Evolutionary conservation across 192 early-diverging fungal species (phyloP), one percentile per base, ranked within the genome.

Genomic region (Coemansia sp.): DNA sequence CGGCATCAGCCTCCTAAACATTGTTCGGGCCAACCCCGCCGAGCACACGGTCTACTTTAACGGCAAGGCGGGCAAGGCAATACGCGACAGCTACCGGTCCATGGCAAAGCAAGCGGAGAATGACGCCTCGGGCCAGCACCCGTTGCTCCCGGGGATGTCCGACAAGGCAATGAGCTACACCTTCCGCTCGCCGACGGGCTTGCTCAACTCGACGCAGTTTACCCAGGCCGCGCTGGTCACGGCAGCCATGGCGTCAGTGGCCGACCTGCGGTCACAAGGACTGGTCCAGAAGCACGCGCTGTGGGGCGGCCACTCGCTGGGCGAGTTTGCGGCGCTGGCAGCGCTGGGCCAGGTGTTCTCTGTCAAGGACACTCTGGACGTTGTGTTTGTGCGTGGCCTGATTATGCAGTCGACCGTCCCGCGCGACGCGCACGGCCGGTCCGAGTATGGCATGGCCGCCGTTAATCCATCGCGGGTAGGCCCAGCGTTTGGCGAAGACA

Each of bases 381-480:
- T 92, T 37, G 84, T 85, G 11, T 94, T 96, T 72, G 94, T 90
- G 78, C 85, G 93, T 59, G 93, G 93, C 52, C 84, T 94, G 83
- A 88, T 91, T 12, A 96, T 96, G 93, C 93, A 96, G 77, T 78
- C 84, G 25, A 89, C 91, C 23, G 90, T 94, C 5, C 77, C 78
- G 41, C 86, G 91, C 48, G 88, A 93, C 47, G 51, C 51, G 3
- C 48, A 75, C 13, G 90, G 89, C 18, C 80, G 83, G 21, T 94
- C 93, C 40, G 81, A 90, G 66, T 96, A 89, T 64, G 90, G 87
- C 56, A 96, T 96, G 93, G 85, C 80, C 56, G 89, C 93, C 41
- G 87, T 94, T 28, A 92, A 92, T 73, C 93, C 90, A 32, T 77
- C 82, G 29, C 85, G 87, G 55, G 85, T 92, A 19, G 77, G 83